Percentiles rank a stretch among this genome's conserved stretches.
These are phyloP conservation scores for Huntiella moniliformis DNA, from an alignment of 2,329 filamentous ascomycete species.

Conservation along the genomic window DNA sequence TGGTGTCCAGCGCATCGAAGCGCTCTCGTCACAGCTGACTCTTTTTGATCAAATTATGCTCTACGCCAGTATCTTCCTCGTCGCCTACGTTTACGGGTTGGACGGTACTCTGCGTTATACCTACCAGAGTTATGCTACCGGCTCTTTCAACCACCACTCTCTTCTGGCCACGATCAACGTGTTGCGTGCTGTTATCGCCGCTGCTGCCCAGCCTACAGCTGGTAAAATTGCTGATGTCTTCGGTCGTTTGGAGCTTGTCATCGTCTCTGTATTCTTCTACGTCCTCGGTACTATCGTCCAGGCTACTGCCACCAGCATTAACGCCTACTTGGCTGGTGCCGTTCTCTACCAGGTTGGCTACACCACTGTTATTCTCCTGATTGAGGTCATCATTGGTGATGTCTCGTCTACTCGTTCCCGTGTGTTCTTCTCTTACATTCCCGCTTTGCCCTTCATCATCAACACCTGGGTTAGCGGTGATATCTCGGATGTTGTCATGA, in stretches of 20 bases:
- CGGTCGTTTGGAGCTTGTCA: slow-evolving; percentile 38
- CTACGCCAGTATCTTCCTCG: slow-evolving; percentile 41
- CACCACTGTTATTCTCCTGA: slow-evolving; percentile 39
- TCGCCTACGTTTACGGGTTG: slow-evolving; percentile 45
- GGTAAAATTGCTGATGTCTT: slow-evolving; percentile 46
- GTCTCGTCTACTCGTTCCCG: slow-evolving; percentile 43
- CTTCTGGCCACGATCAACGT: slow-evolving; percentile 39
- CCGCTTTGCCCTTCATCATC: slow-evolving; percentile 39
- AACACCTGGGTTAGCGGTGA: slow-evolving; percentile 48
- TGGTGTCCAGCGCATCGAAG: slow-evolving; percentile 42
- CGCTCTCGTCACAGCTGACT: slow-evolving; percentile 33
- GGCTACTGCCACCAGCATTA: slow-evolving; percentile 27
- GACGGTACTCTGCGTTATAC: slow-evolving; percentile 37
- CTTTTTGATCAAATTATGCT: slow-evolving; percentile 33
- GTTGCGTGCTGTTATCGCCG: slow-evolving; percentile 37
- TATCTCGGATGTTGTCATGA: slow-evolving; percentile 30
- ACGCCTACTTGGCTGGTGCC: slow-evolving; percentile 36
- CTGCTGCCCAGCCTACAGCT: slow-evolving; percentile 36
- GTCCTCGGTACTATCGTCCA: slow-evolving; percentile 38
- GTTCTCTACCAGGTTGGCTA: slow-evolving; percentile 46
- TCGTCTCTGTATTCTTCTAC: slow-evolving; percentile 42
- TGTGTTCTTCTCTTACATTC: slow-evolving; percentile 46
- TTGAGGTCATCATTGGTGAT: slow-evolving; percentile 47
- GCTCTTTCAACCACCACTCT: slow-evolving; percentile 31
- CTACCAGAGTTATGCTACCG: slow-evolving; percentile 37